A percentile compares a stretch with the other conserved stretches of the same genome.
phyloP scores from a whole-genome alignment of 805 yeast species.

The Starmera amethionina region DNA sequence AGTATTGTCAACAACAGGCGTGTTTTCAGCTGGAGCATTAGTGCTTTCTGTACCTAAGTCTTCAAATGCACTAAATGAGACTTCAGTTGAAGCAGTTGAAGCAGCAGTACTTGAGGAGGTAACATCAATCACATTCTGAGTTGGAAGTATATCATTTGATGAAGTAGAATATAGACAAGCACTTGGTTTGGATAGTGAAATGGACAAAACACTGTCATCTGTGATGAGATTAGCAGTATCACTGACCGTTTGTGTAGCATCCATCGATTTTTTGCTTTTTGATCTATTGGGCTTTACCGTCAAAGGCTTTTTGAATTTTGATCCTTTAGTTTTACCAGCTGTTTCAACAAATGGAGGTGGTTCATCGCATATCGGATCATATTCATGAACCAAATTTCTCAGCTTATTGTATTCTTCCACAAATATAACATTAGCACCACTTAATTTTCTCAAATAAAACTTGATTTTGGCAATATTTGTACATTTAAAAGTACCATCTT shows the following conservation, averaged over 20 bases:
- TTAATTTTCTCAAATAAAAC: constrained; percentile 37
- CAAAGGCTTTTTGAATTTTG: not conserved
- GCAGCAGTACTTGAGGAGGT: constrained; percentile 3
- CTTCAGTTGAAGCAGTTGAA: constrained; percentile 3
- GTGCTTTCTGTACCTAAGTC: constrained; percentile 2
- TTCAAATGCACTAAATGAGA: constrained; percentile 4
- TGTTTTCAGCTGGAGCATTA: constrained; percentile 4
- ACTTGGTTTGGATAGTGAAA: not conserved
- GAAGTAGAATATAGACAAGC: not conserved
- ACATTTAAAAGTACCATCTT: constrained; percentile 12
- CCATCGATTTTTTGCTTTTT: not conserved
- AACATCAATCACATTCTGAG: not conserved
- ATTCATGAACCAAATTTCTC: constrained; percentile 16
- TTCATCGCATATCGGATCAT: constrained; percentile 17
- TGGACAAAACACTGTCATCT: not conserved
- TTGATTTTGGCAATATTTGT: constrained; percentile 22
- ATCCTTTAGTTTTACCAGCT: constrained; percentile 12
- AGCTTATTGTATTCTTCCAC: constrained; percentile 23
- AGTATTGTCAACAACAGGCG: constrained; percentile 1
- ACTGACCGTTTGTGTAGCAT: not conserved
- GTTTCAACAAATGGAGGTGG: constrained; percentile 18
- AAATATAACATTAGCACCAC: constrained; percentile 30
- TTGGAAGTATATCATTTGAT: not conserved
- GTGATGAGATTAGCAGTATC: not conserved
- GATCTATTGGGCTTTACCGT: not conserved